Conservation (phyloP, 2,329 filamentous ascomycete genomes). For the Colletotrichum scovillei region DNA sequence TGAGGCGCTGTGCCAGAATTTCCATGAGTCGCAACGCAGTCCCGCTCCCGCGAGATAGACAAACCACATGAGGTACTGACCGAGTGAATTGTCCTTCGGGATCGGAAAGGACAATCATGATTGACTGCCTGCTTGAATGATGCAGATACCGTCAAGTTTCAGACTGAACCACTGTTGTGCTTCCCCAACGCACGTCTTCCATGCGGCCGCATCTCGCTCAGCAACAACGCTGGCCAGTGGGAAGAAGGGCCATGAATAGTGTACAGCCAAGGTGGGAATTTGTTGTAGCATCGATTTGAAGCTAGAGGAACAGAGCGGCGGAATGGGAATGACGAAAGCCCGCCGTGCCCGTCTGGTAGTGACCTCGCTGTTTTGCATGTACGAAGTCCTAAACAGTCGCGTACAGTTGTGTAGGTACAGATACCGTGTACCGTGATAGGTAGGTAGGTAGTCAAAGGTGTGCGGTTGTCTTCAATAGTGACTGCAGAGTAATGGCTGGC, state of each 20-base stretch:
- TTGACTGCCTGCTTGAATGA: slow-evolving; percentile 15
- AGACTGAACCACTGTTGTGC: slow-evolving; percentile 14
- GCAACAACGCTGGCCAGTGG: background rate
- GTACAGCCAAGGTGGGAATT: background rate
- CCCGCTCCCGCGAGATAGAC: background rate
- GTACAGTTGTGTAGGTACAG: background rate
- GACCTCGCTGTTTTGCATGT: background rate
- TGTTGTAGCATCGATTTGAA: background rate
- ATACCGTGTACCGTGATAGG: background rate
- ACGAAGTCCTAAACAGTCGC: background rate
- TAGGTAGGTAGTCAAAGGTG: background rate
- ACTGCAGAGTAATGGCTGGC: background rate
- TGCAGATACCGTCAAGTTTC: slow-evolving; percentile 22
- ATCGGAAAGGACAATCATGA: slow-evolving; percentile 6
- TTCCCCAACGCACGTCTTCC: slow-evolving; percentile 24
- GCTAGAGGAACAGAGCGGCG: background rate
- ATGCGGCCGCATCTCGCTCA: slow-evolving; percentile 18
- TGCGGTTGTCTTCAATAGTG: background rate
- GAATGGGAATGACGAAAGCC: background rate
- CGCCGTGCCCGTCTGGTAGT: background rate
- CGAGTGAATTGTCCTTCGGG: background rate
- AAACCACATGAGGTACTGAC: background rate
- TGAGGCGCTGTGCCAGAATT: slow-evolving; percentile 7
- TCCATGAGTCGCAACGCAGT: slow-evolving; percentile 18
- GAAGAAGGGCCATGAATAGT: slow-evolving; percentile 4